Percentiles rank a stretch among this genome's conserved stretches.
These are phyloP conservation scores for Cenchrus purpureus DNA, from an alignment of 176 grass and related monocot species.

Conservation along the genomic window DNA sequence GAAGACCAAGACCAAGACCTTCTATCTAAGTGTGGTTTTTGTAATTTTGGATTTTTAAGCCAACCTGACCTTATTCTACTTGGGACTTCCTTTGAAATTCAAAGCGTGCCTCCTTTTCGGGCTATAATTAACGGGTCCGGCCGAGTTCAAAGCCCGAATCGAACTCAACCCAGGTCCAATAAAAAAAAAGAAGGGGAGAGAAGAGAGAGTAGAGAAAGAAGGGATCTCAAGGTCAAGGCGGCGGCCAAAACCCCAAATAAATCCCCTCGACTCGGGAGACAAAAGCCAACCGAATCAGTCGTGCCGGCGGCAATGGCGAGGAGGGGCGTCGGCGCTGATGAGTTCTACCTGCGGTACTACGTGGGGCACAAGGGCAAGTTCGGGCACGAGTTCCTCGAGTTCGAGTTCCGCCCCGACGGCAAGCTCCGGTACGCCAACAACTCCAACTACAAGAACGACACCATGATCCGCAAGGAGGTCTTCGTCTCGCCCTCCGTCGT, in stretches of 20 bases:
- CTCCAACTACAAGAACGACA: conserved; percentile 99
- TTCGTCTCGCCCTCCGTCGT: conserved; percentile 90
- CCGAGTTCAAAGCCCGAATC: neutral
- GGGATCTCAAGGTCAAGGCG: neutral
- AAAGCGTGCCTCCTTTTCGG: too few species aligned
- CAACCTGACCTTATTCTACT: too few species aligned
- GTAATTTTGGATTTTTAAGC: too few species aligned
- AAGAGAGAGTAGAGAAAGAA: neutral
- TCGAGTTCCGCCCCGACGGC: conserved; percentile 97
- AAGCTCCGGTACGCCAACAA: conserved; percentile 99
- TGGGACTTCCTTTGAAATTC: too few species aligned
- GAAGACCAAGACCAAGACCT: too few species aligned
- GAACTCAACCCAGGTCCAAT: neutral
- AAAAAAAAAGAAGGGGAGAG: neutral
- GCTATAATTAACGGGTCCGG: too few species aligned
- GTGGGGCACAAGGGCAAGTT: conserved; percentile 98
- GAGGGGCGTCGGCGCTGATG: neutral
- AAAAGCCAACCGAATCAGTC: neutral
- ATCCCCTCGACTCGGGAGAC: neutral
- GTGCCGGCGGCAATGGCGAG: neutral
- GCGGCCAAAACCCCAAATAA: neutral
- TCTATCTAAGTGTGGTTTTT: too few species aligned
- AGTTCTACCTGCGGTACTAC: conserved; percentile 97
- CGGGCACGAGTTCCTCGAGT: conserved; percentile 97
- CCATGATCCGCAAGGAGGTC: conserved; percentile 99